Base-by-base conservation (phyloP, 495 filamentous ascomycete species). In the Acidomyces sp. region DNA sequence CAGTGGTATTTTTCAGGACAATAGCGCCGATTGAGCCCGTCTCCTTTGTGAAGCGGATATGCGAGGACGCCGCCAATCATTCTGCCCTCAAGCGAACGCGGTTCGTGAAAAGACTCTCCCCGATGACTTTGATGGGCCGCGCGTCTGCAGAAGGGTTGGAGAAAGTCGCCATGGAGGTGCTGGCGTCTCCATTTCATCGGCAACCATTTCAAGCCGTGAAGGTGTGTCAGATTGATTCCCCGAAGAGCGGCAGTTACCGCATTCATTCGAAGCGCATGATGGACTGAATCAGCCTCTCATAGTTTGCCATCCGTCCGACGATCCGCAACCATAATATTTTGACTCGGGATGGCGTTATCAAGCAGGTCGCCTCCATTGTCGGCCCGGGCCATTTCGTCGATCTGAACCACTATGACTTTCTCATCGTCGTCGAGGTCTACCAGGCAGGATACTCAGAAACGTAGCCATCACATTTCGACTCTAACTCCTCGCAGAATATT, bases 221-320 rank as follows among this genome's bases (percentile, higher is more conserved):
- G 35, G 48, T 54, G 30, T 22, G 26, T 34, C 29, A 16, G 17
- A 13, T 23, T 40, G n/a, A n/a, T n/a, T n/a, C n/a, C n/a, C n/a
- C n/a, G n/a, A n/a, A n/a, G n/a, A n/a, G n/a, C n/a, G n/a, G n/a
- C n/a, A n/a, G n/a, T n/a, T n/a, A n/a, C n/a, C n/a, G n/a, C n/a
- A n/a, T n/a, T n/a, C n/a, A n/a, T n/a, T n/a, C n/a, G n/a, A n/a
- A n/a, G n/a, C n/a, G n/a, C n/a, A n/a, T n/a, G n/a, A n/a, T n/a
- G n/a, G n/a, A n/a, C n/a, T n/a, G n/a, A n/a, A n/a, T n/a, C n/a
- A n/a, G n/a, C n/a, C n/a, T n/a, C n/a, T n/a, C 15, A 13, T 30
- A 93, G 83, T 97, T 85, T 53, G 90, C 90, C 16, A 95, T 99
- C 44, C 81, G 87, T 6, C 81, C 85, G 25, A 78, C 72, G 3